phyloP scores from a whole-genome alignment of 169 alveolate species.

The Besnoitia besnoiti region DNA sequence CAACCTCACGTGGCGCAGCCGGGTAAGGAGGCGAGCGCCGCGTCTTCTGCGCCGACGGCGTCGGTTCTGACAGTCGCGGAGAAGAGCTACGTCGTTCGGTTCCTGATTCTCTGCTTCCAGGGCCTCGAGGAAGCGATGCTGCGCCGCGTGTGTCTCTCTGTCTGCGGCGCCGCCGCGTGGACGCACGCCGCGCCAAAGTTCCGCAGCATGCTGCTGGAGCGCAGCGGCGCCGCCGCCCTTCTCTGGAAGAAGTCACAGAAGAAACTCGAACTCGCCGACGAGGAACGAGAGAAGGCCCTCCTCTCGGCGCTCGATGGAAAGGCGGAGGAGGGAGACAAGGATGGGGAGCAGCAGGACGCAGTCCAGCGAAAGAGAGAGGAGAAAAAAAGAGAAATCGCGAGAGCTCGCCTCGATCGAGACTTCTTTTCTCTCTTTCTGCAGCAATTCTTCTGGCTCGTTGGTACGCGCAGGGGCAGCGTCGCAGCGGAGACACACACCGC shows the following conservation, averaged over 20 bases:
- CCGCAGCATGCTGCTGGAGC: conserved; percentile 34
- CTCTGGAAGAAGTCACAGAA: conserved; percentile 47
- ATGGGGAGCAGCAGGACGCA: not conserved
- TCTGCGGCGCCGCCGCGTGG: conserved; percentile 56
- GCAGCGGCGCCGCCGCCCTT: conserved; percentile 35
- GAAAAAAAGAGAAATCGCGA: not conserved
- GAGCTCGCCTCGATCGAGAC: conserved; percentile 1
- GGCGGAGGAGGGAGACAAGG: not conserved
- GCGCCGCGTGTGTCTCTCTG: conserved; percentile 54
- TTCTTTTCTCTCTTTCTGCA: conserved; percentile 23
- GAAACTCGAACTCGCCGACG: not conserved
- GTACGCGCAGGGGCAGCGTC: too few species aligned
- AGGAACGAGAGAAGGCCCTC: not conserved
- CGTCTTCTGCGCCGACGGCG: not conserved
- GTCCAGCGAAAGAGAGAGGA: not conserved
- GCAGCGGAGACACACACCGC: too few species aligned
- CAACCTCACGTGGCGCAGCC: not conserved
- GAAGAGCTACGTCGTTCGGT: conserved; percentile 9
- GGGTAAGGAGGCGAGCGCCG: not conserved
- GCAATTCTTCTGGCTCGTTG: conserved; percentile 28
- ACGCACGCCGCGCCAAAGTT: conserved; percentile 1
- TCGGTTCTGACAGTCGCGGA: not conserved
- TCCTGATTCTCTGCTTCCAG: conserved; percentile 53
- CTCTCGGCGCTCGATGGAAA: not conserved
- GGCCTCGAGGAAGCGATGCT: conserved; percentile 43